phyloP scores from a whole-genome alignment of 768 basidiomycete species.

The Multifurca ochricompacta region DNA sequence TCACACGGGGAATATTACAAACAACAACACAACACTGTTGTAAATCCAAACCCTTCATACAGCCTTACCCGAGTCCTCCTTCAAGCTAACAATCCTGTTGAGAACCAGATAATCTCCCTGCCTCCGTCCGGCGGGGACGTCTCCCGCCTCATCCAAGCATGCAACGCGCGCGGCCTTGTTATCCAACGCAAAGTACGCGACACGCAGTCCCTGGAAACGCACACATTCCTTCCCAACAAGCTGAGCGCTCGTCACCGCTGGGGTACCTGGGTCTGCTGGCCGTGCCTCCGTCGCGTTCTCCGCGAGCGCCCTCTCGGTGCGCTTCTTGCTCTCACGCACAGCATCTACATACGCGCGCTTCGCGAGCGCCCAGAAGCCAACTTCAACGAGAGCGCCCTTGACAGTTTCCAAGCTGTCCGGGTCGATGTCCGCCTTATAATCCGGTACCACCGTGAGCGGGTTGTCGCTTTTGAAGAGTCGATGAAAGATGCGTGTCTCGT shows the following conservation, averaged over 20 bases:
- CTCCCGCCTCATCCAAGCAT: slow-evolving; percentile 49
- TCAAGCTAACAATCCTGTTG: slow-evolving; percentile 89
- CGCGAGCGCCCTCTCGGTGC: slow-evolving; percentile 53
- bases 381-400: slow-evolving; percentile 76
- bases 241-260: slow-evolving; percentile 67
- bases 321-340: slow-evolving; percentile 50
- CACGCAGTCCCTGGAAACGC: slow-evolving; percentile 92
- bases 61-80: slow-evolving; percentile 84
- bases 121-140: slow-evolving; percentile 34
- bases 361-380: slow-evolving; percentile 82
- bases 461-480: slow-evolving; percentile 92
- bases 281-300: slow-evolving; percentile 33
- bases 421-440: slow-evolving; percentile 79
- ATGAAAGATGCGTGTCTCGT: slow-evolving; percentile 89
- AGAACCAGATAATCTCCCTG: slow-evolving; percentile 78
- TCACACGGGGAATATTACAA: too few species aligned
- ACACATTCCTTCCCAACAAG: slow-evolving; percentile 87
- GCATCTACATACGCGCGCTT: slow-evolving; percentile 60
- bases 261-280: slow-evolving; percentile 45
- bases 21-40: not conserved
- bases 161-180: slow-evolving; percentile 64
- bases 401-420: slow-evolving; percentile 74
- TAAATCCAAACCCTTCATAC: slow-evolving; percentile 16
- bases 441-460: slow-evolving; percentile 57
- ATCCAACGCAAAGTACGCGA: slow-evolving; percentile 92